These are phyloP conservation scores for Juncus effusus DNA, from an alignment of 176 grass and related monocot species.

Conservation along the genomic window DNA sequence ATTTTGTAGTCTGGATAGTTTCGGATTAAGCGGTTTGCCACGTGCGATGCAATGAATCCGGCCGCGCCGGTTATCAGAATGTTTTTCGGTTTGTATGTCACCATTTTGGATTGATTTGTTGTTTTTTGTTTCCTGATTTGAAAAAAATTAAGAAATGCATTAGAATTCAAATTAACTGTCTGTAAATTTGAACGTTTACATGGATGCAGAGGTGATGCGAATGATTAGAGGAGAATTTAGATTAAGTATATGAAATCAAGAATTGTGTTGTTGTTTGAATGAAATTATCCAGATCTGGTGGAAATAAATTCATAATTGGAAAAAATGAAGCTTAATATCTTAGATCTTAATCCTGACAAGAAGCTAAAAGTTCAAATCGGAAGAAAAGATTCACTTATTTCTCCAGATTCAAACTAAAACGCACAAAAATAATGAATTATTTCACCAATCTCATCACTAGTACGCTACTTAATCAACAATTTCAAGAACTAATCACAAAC, in stretches of 20 bases:
- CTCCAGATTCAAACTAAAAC: background rate
- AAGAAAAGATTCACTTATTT: background rate
- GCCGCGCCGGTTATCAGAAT: conserved; percentile 76
- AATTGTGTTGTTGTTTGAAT: background rate
- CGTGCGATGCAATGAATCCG: conserved; percentile 77
- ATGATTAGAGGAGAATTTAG: background rate
- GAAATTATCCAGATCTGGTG: background rate
- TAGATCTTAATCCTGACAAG: conserved; percentile 17
- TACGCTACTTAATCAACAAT: background rate
- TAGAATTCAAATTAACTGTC: background rate
- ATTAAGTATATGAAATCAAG: background rate
- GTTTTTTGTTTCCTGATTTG: conserved; percentile 11
- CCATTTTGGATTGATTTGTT: conserved; percentile 31
- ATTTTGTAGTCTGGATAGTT: conserved; percentile 71
- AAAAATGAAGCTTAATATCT: background rate
- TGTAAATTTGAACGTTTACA: background rate
- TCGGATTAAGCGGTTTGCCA: conserved; percentile 60
- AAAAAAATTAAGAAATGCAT: conserved; percentile 6
- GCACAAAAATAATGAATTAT: background rate
- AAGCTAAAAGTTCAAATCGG: background rate
- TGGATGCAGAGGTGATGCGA: background rate
- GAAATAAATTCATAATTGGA: background rate
- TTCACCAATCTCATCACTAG: background rate
- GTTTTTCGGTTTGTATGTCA: conserved; percentile 60
- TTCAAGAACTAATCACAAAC: conserved; percentile 2